Evolutionary conservation across 108 stramenopile genomes (phyloP).

Genomic region (Pseudonitzschia delicatissima): DNA sequence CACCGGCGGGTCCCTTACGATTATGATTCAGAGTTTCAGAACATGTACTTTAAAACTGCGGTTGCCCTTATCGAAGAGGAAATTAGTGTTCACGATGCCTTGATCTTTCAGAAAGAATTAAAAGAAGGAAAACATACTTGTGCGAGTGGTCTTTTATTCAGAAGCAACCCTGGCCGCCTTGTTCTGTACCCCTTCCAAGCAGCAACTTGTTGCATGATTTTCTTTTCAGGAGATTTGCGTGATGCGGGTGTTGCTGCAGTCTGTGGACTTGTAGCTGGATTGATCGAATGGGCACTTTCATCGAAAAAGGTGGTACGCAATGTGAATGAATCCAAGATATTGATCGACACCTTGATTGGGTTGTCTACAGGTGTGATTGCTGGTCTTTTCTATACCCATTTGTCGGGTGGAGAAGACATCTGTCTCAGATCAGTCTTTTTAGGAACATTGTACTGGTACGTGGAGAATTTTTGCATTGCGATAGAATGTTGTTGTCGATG

Average conservation of each 20-base stretch:
- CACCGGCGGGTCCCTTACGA: conserved; percentile 51
- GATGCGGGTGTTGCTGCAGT: conserved; percentile 40
- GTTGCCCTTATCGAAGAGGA: conserved; percentile 39
- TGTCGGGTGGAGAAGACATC: background rate
- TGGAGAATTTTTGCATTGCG: background rate
- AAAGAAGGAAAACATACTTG: conserved; percentile 43
- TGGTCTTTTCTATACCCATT: conserved; percentile 29
- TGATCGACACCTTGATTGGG: conserved; percentile 39
- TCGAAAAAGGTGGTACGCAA: background rate
- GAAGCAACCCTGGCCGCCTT: conserved; percentile 42
- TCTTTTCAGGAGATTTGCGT: conserved; percentile 30
- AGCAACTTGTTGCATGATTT: conserved; percentile 42
- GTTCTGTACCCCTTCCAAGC: conserved; percentile 44
- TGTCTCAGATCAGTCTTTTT: conserved; percentile 45
- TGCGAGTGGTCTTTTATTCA: conserved; percentile 33
- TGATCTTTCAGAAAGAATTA: conserved; percentile 39
- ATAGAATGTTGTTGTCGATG: no score
- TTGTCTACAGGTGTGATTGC: conserved; percentile 37
- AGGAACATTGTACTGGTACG: conserved; percentile 53
- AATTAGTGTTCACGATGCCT: conserved; percentile 41
- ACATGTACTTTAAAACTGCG: conserved; percentile 42
- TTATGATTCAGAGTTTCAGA: conserved; percentile 52
- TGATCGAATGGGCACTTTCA: conserved; percentile 33
- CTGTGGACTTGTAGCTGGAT: conserved; percentile 12
- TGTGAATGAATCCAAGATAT: conserved; percentile 27